Evolutionary conservation across 345 rosid species (phyloP), one percentile per base, ranked within the genome.

Genomic region (Boechera divaricarpa): DNA sequence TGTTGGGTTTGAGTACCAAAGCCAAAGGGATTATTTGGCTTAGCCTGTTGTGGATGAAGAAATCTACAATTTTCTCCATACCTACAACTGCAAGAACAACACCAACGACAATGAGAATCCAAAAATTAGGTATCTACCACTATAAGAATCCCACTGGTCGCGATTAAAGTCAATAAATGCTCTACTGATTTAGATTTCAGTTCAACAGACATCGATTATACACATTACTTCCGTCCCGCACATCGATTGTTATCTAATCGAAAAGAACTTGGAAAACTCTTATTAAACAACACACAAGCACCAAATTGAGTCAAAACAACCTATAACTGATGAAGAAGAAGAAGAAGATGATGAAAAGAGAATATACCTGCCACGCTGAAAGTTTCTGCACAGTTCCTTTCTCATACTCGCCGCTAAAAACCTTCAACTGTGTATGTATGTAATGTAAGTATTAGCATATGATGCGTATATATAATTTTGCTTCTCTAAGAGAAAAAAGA

Each of bases 1-100:
- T 83, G 89, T 59, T 77, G 75, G 13, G 45, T 2, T 44, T 73
- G 85, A 16, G 85, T 8, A 49, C 89, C 94, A 71, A 86, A 90
- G n/a, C 88, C 93, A 77, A 83, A 87, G 24, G 83, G 74, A 39
- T 73, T 79, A 67, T 59, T 78, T 5, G 80, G 87, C 60, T 82
- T 90, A 70, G 83, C 89, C 65, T 71, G 92, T 33, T 64, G 78
- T 35, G 70, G 84, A 75, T 92, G 98, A 74, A 94, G 84, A 77
- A 69, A 90, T 75, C 67, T 90, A 81, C 98, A 92, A 13, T 82
- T 78, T 53, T 84, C 97, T 21, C 97, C 98, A 36, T 82, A 94
- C 79, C 77, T 84, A 76, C 97, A 94, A 82, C 98, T 94, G 87
- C 68, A 85, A 82, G 39, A 69, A 48, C 42, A 51, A 63, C 70